Base-by-base conservation (phyloP, 2,329 filamentous ascomycete genomes). In the Arthrobotrys megalospora region DNA sequence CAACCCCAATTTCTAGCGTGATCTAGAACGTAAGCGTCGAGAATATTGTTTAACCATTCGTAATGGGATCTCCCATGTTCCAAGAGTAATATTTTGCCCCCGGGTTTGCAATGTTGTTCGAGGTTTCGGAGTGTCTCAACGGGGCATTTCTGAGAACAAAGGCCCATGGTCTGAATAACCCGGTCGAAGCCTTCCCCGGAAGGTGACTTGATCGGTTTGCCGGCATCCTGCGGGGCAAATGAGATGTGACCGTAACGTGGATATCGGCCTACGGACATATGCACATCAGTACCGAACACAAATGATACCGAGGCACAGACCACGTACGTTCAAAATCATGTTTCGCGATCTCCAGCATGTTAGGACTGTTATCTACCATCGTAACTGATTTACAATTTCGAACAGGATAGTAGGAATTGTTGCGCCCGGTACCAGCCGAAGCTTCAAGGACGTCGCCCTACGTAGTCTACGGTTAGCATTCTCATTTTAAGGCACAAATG, bases 1-100 rank as follows among this genome's bases (percentile, higher is more conserved):
- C 81, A 82, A n/a, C 81, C 81, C 81, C 81, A 82, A n/a, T 69
- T 82, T 70, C 81, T 80, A 38, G 81, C 81, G 79, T 82, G 81
- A 48, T 81, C 79, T 16, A 80, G 64, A n/a, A 81, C 81, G 58
- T 79, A 75, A 48, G 75, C 77, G 69, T 82, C 81, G 38, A 82
- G 58, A 45, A 81, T 75, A 24, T 69, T 75, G 60, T 82, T 82
- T 48, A 82, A 65, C 68, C 72, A 78, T 32, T 80, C 77, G 67
- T 80, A 81, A 60, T 82, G 79, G 24, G 79, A 81, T 77, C 80
- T 80, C 43, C 81, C 81, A 50, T 82, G 81, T 64, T 82, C 81
- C 36, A 82, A 55, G n/a, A 82, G 77, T 28, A 82, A 65, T 41
- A 82, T 82, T 69, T 80, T 81, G 21, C 81, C 81, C 3, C 63